Evolutionary conservation across 2,329 filamentous ascomycete species (phyloP), one percentile per base, ranked within the genome.

Genomic region (Graphiopsis chlorocephala): DNA sequence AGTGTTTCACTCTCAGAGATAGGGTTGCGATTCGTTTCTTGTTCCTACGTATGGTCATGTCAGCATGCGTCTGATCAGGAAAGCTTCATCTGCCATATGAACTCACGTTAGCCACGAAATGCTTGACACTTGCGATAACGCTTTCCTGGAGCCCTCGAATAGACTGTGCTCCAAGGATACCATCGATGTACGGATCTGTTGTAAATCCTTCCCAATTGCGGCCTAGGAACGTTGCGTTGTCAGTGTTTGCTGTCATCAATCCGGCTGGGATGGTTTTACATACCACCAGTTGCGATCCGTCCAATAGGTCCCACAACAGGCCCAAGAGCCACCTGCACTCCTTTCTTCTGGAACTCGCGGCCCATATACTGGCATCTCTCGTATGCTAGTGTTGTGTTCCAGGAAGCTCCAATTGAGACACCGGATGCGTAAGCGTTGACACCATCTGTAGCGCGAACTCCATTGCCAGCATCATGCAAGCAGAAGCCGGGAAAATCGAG

Each of bases 141-240:
- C 83, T 84, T 29, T 82, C 80, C 70, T 88, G 85, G 66, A 87
- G 82, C 1, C 85, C 85, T 70, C 79, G 50, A 65, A 87, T 82
- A 0, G 84, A 86, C 66, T 82, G 72, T 2, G 80, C 79, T 20
- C 77, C 84, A 3, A 80, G 80, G 63, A 82, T 75, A 0, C 79
- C 85, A 68, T 86, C 83, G 23, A 92, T 81, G 4, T 85, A 85
- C 0, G 90, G 89, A 72, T 93, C 90, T 1, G 84, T 78, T 1
- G 88, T 89, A 70, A 92, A 92, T 0, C 86, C 86, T 72, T 93
- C 90, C 89, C 89, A 92, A 71, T 85, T 90, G n/a, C 90, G 84
- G 3, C 75, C 75, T 62, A 26, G 3, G 6, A 1, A 42, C 2
- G 14, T 26, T 5, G 26, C 6, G n/a, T 23, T 35, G 47, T 28